These are phyloP conservation scores for Cymbopogon flexuosus DNA, from an alignment of 202 grass and related monocot species.

Conservation along the genomic window DNA sequence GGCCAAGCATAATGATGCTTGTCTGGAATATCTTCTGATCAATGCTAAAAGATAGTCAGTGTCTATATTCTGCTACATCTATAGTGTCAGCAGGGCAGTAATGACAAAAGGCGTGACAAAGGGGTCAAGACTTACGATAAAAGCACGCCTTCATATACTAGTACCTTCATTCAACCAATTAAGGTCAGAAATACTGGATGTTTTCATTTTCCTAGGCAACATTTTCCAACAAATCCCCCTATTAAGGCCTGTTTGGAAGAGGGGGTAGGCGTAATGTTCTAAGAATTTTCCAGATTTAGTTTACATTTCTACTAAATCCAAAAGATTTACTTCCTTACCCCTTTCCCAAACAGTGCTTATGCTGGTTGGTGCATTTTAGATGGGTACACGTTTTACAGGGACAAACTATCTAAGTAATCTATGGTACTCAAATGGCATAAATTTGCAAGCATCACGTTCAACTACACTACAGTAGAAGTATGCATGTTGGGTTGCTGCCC, in stretches of 20 bases:
- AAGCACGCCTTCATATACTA: not conserved
- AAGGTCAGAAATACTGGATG: not conserved
- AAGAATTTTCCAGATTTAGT: not conserved
- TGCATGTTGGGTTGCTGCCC: not conserved
- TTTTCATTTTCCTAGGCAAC: not conserved
- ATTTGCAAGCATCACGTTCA: not conserved
- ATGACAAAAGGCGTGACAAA: not conserved
- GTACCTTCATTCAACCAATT: not conserved
- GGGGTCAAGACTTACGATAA: not conserved
- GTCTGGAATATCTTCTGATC: not conserved
- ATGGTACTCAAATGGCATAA: not conserved
- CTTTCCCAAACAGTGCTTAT: not conserved
- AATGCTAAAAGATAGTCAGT: not conserved
- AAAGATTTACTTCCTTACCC: not conserved
- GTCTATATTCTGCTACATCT: not conserved
- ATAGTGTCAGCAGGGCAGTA: not conserved
- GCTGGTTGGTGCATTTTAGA: not conserved
- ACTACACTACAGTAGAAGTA: constrained; percentile 23
- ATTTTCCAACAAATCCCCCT: not conserved
- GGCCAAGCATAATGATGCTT: not conserved
- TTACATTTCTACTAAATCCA: not conserved
- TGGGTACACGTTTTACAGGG: not conserved
- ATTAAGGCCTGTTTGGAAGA: not conserved
- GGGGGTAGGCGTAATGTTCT: not conserved
- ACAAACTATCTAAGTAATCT: not conserved